These are phyloP conservation scores for Sugiyamaella mastotermitis DNA, from an alignment of 805 yeast species.

Conservation along the genomic window DNA sequence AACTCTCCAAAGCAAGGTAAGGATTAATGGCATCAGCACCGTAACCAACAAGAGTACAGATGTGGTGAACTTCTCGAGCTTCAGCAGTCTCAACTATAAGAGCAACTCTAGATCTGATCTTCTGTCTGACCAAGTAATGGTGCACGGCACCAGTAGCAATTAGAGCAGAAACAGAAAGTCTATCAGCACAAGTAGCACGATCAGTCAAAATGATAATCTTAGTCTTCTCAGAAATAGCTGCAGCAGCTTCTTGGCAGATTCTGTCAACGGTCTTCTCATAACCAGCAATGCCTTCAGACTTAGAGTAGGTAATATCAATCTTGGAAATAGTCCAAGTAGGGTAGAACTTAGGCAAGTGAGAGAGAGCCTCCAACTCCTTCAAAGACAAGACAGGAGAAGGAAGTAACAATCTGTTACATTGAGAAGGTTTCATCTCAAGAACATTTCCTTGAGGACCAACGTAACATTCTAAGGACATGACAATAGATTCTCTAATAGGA, in stretches of 20 bases:
- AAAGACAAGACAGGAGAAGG: conserved; percentile 76
- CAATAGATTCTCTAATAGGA: conserved; percentile 93
- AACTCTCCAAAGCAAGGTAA: conserved; percentile 84
- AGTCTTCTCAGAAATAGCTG: conserved; percentile 69
- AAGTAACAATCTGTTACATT: conserved; percentile 82
- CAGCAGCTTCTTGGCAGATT: conserved; percentile 80
- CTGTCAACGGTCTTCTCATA: conserved; percentile 80
- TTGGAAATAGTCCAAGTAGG: conserved; percentile 81
- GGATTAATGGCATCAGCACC: conserved; percentile 98
- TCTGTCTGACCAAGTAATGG: conserved; percentile 91
- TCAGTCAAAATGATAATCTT: conserved; percentile 78
- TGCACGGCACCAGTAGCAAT: conserved; percentile 97
- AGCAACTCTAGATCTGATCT: conserved; percentile 94
- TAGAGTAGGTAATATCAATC: conserved; percentile 85
- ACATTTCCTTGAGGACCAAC: conserved; percentile 98
- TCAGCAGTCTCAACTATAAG: conserved; percentile 89
- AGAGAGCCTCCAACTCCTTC: conserved; percentile 68
- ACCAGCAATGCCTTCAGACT: conserved; percentile 77
- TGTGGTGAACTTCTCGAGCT: conserved; percentile 95
- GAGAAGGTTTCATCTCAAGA: conserved; percentile 84
- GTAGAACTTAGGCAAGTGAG: conserved; percentile 63
- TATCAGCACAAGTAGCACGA: conserved; percentile 48
- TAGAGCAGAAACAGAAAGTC: conserved; percentile 79
- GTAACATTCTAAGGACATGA: conserved; percentile 95
- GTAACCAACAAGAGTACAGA: conserved; percentile 89